phyloP scores from a whole-genome alignment of 345 rosid genomes.

The Orychophragmus violaceus region DNA sequence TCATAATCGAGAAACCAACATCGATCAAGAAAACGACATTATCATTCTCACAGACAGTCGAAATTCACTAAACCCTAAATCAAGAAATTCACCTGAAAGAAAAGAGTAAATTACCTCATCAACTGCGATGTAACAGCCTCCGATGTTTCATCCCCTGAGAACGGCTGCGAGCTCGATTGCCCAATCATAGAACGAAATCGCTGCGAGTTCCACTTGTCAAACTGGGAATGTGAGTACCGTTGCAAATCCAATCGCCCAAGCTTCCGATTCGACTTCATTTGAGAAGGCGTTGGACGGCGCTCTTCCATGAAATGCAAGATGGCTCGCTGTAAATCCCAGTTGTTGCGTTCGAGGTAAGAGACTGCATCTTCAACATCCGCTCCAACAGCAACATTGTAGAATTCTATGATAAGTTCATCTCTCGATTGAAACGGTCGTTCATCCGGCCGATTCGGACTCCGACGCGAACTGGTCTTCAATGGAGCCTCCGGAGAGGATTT shows the following conservation, averaged over 20 bases:
- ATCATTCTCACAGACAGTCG: neutral
- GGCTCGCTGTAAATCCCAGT: neutral
- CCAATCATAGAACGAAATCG: no score
- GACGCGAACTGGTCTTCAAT: constrained; percentile 2
- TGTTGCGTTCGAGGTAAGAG: neutral
- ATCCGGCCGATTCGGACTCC: neutral
- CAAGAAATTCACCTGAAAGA: neutral
- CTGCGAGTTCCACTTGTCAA: no score
- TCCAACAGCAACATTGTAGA: neutral
- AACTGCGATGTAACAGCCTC: neutral
- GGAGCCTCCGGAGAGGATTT: neutral
- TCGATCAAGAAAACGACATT: neutral
- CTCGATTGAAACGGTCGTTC: neutral
- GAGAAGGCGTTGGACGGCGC: neutral
- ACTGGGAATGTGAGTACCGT: neutral
- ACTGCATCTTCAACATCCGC: neutral
- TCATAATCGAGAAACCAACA: neutral
- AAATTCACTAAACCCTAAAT: neutral
- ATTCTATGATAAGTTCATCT: neutral
- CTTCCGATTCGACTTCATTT: neutral
- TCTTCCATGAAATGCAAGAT: neutral
- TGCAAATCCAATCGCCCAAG: neutral
- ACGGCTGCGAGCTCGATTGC: no score
- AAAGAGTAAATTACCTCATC: neutral
- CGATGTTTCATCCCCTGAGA: neutral